Conservation (phyloP, 805 yeast species). For the Blastobotrys peoriensis region DNA sequence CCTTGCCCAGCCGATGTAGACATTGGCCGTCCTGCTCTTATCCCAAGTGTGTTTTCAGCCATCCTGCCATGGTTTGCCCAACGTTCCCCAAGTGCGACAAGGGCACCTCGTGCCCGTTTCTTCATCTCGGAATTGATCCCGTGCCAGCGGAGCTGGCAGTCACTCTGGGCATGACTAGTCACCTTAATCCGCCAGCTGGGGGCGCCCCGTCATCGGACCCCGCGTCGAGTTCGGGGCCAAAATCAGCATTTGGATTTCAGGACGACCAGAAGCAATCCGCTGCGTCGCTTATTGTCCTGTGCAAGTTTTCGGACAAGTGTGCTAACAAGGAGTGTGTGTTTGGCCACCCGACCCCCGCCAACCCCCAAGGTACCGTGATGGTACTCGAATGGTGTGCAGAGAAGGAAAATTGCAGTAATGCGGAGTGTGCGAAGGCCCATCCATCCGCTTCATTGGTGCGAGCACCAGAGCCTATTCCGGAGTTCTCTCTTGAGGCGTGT, state of each 20-base stretch:
- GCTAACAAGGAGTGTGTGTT: slow-evolving; percentile 75
- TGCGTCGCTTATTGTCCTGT: slow-evolving; percentile 34
- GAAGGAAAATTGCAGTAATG: slow-evolving; percentile 58
- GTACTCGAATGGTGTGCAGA: slow-evolving; percentile 67
- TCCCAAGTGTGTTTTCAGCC: slow-evolving; percentile 59
- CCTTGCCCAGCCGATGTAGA: slow-evolving; percentile 21
- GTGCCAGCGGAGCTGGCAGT: slow-evolving; percentile 1
- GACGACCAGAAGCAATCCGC: slow-evolving; percentile 51
- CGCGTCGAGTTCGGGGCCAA: slow-evolving; percentile 8
- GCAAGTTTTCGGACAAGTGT: slow-evolving; percentile 74
- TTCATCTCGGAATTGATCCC: slow-evolving; percentile 78
- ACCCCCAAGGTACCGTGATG: slow-evolving; percentile 62
- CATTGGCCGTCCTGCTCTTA: slow-evolving; percentile 33
- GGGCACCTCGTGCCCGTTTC: slow-evolving; percentile 66
- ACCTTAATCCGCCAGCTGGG: too few relatives aligned
- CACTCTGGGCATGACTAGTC: not conserved
- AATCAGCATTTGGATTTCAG: slow-evolving; percentile 22
- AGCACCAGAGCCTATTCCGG: slow-evolving; percentile 29
- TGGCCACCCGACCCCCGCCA: slow-evolving; percentile 90
- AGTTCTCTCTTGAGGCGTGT: slow-evolving; percentile 70
- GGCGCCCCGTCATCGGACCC: slow-evolving; percentile 8
- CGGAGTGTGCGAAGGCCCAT: slow-evolving; percentile 67
- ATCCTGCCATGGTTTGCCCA: slow-evolving; percentile 72
- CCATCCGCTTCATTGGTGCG: slow-evolving; percentile 60
- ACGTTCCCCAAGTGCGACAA: slow-evolving; percentile 74